A percentile compares a stretch with the other conserved stretches of the same genome.
Evolutionary conservation across 2,329 filamentous ascomycete species (phyloP).

Genomic region (Aspergillus versicolor): DNA sequence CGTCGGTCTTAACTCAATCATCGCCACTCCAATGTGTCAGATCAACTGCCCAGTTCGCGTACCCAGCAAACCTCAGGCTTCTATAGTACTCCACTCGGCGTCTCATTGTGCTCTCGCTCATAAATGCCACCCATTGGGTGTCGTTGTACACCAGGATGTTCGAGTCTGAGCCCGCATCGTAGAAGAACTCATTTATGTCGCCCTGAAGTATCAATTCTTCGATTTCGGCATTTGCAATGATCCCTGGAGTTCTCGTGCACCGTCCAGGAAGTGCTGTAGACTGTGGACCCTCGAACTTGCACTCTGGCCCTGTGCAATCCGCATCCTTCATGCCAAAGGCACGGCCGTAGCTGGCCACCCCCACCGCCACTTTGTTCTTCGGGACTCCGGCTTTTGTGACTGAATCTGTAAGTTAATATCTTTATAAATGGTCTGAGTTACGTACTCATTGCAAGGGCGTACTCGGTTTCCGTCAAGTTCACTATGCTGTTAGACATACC

Average conservation of each 20-base stretch:
- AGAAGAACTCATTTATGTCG: slow-evolving; percentile 5
- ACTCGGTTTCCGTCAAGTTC: slow-evolving; percentile 11
- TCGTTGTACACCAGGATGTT: slow-evolving; percentile 11
- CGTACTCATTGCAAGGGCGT: slow-evolving; percentile 8
- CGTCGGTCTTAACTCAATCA: no score
- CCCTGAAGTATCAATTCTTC: slow-evolving; percentile 4
- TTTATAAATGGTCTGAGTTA: not conserved
- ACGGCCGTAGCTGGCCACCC: slow-evolving; percentile 10
- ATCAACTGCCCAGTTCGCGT: slow-evolving; percentile 12
- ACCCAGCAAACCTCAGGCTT: slow-evolving; percentile 3
- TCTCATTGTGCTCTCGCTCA: slow-evolving; percentile 2
- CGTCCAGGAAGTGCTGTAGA: slow-evolving; percentile 2
- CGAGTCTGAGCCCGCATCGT: slow-evolving; percentile 8
- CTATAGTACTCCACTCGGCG: slow-evolving; percentile 6
- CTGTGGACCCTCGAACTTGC: slow-evolving; percentile 3
- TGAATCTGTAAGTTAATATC: not conserved
- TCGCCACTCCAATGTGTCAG: slow-evolving; percentile 8
- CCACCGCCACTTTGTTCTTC: not conserved
- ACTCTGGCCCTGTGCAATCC: slow-evolving; percentile 6
- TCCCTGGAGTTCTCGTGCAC: not conserved
- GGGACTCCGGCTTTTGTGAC: slow-evolving; percentile 13
- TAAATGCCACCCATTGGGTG: slow-evolving; percentile 11
- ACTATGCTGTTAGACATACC: slow-evolving; percentile 3
- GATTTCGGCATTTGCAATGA: slow-evolving; percentile 9
- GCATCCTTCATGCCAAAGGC: slow-evolving; percentile 8